Percentiles rank a stretch among this genome's conserved stretches.
phyloP scores from a whole-genome alignment of 768 basidiomycete species.

The Mrakia frigida region DNA sequence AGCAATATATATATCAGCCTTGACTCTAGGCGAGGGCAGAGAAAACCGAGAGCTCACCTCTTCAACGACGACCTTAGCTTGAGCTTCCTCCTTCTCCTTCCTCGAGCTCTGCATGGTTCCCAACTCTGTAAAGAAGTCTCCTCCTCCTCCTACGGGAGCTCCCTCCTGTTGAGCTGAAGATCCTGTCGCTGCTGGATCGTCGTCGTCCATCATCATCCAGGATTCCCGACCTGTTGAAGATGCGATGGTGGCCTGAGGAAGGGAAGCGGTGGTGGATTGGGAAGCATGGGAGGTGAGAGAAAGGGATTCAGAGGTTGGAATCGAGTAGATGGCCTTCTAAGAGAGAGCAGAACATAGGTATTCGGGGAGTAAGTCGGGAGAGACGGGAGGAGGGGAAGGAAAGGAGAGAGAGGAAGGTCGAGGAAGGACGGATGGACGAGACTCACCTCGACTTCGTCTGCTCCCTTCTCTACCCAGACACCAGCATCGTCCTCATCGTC shows the following conservation, averaged over 20 bases:
- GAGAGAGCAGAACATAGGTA: too few species aligned
- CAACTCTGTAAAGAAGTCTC: conserved; percentile 85
- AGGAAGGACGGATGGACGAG: conserved; percentile 4
- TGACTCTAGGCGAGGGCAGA: background rate
- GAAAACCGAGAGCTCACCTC: conserved; percentile 51
- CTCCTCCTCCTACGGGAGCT: conserved; percentile 52
- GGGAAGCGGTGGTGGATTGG: conserved; percentile 49
- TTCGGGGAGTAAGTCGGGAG: conserved; percentile 25
- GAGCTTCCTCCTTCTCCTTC: conserved; percentile 50
- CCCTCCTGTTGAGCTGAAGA: background rate
- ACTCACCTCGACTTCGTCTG: conserved; percentile 55
- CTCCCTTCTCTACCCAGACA: conserved; percentile 84
- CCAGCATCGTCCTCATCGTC: conserved; percentile 69
- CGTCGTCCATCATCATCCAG: conserved; percentile 68
- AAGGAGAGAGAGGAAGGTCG: conserved; percentile 56
- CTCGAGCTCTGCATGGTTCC: conserved; percentile 66
- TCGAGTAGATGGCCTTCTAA: conserved; percentile 51
- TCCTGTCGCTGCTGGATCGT: conserved; percentile 34
- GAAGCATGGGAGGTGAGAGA: conserved; percentile 61
- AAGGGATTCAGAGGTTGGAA: conserved; percentile 69
- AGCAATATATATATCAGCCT: background rate
- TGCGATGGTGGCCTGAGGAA: conserved; percentile 49
- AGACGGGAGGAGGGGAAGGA: conserved; percentile 40
- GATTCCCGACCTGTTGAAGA: conserved; percentile 64
- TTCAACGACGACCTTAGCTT: conserved; percentile 62